phyloP scores from a whole-genome alignment of 2,329 filamentous ascomycete species.

The Pyricularia grisea region DNA sequence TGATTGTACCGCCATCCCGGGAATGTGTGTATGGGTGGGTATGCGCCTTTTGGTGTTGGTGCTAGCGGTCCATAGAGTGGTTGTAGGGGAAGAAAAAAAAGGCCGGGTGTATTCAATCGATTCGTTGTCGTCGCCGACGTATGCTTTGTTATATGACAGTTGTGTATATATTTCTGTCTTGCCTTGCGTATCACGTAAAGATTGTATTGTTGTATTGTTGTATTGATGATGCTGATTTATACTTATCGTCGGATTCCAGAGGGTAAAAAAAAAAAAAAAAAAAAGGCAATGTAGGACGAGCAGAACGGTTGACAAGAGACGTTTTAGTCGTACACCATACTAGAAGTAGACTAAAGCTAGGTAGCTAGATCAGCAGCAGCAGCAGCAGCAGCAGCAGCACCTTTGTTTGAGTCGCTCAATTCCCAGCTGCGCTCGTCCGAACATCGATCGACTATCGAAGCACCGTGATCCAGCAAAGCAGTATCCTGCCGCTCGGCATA shows the following conservation, averaged over 20 bases:
- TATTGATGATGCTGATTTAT: neutral
- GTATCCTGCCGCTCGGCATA: neutral
- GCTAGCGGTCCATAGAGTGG: neutral
- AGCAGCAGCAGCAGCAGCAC: neutral
- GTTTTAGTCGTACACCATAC: no score
- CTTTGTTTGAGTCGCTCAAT: neutral
- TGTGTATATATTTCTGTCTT: neutral
- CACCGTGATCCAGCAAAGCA: neutral
- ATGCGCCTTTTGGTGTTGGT: neutral
- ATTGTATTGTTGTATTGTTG: neutral
- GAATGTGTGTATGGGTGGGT: neutral
- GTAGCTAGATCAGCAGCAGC: neutral
- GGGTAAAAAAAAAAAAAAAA: no score
- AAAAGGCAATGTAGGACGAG: no score
- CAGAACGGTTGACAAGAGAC: neutral
- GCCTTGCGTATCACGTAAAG: neutral
- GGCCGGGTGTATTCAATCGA: neutral
- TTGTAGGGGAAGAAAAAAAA: no score
- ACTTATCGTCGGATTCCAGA: neutral
- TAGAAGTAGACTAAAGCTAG: neutral
- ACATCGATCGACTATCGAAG: neutral
- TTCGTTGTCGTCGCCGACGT: neutral
- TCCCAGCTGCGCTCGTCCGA: neutral
- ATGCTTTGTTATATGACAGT: neutral
- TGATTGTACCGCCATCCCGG: slow-evolving; percentile 75